Base-by-base conservation (phyloP, 768 basidiomycete species). In the Boletus subparvulus region DNA sequence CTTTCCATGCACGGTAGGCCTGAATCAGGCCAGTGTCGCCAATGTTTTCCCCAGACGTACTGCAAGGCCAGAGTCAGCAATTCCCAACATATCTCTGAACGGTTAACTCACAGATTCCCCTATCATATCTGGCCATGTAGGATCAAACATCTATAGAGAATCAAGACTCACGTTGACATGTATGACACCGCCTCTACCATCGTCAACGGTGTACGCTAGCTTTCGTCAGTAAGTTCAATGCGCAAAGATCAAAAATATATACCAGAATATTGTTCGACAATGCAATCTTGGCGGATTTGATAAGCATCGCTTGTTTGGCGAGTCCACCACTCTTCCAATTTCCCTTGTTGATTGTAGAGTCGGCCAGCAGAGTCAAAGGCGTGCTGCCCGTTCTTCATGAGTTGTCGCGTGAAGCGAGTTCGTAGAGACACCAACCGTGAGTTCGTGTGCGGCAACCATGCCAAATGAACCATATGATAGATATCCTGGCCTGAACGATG, bases 381-480 rank as follows among this genome's bases (percentile, higher is more conserved):
- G 65, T 94, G 92, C 88, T 94, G 55, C 30, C 44, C 24, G 44
- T 30, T 35, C 36, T 30, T 35, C 36, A 45, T 52, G 24, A 48
- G 55, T 50, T 42, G 10, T 39, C 10, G 17, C 2, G 9, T 37
- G 10, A 47, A 41, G 9, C 13, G 4, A 30, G 19, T 17, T 30
- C 11, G 5, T 6, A 49, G 17, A 49, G 7, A 6, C 6, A 66
- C 85, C 54, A 54, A 94, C 90, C 21, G 90, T 90, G 44, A 98
- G 75, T 71, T 99, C 96, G 69, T 99, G 96, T 0, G 92, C 83
- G 24, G 94, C 94, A 19, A 97, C 87, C 48, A 88, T 85, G 14
- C 95, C 97, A 65, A 98, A 97, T 2, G 93, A 86, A 21, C 94
- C 96, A 61, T 96, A 98, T 30, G 85, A 81, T 55, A 98, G 77